Percentiles rank a stretch among this genome's conserved stretches.
These are phyloP conservation scores for Amanita fuliginea DNA, from an alignment of 768 basidiomycete genomes.

Conservation along the genomic window DNA sequence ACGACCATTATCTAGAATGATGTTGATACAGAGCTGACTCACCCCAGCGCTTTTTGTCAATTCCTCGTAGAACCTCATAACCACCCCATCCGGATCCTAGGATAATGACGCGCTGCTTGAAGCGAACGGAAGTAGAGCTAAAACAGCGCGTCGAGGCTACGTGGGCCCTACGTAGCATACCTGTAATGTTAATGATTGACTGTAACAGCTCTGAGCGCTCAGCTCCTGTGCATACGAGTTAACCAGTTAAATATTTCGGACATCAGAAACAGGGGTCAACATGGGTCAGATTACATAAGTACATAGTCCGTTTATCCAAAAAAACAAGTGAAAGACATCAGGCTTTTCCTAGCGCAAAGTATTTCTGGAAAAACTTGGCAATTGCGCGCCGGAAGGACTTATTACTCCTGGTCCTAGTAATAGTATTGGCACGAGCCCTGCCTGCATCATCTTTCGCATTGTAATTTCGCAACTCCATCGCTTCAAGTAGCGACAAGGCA, in stretches of 20 bases:
- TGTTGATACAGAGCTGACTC: not conserved
- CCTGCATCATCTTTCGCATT: not conserved
- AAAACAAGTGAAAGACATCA: not conserved
- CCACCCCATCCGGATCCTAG: slow-evolving; percentile 76
- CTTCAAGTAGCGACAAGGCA: slow-evolving; percentile 18
- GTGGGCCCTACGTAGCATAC: not conserved
- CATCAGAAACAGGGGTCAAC: no score
- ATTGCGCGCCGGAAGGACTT: not conserved
- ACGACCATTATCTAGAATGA: not conserved
- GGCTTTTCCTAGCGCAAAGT: not conserved
- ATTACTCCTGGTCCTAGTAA: not conserved
- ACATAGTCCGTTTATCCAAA: not conserved
- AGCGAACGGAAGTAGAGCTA: slow-evolving; percentile 22
- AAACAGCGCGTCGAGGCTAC: slow-evolving; percentile 19
- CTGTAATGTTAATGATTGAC: no score
- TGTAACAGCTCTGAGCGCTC: not conserved
- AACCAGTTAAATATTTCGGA: no score
- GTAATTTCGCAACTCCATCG: slow-evolving; percentile 18
- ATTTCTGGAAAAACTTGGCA: not conserved
- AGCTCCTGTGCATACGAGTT: not conserved
- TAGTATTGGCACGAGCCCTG: not conserved
- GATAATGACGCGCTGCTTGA: slow-evolving; percentile 46
- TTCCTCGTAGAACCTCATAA: slow-evolving; percentile 51
- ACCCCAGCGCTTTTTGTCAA: slow-evolving; percentile 71
- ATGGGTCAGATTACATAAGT: not conserved